Conservation (phyloP, 345 rosid genomes). For the Mercurialis annua region DNA sequence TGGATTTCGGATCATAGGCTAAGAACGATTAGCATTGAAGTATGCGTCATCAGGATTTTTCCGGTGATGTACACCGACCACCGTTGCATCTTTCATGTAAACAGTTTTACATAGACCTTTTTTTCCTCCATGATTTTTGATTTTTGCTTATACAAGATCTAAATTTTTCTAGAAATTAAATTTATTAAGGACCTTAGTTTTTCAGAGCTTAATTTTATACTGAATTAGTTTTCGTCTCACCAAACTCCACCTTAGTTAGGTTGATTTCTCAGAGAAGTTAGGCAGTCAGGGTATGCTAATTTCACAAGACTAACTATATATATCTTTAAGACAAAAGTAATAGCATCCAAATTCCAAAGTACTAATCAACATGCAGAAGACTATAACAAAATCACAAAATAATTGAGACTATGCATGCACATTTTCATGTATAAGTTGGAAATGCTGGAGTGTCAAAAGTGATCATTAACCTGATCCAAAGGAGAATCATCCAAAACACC, state of each 20-base stretch:
- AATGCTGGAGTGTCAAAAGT: background rate
- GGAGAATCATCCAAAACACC: conserved; percentile 51
- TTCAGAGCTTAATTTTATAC: too few species aligned
- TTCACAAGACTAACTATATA: background rate
- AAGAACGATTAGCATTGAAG: too few species aligned
- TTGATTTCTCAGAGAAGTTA: background rate
- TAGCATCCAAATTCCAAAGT: too few species aligned
- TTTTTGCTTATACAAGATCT: too few species aligned
- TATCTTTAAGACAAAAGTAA: background rate
- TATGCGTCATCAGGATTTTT: too few species aligned
- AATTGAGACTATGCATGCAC: background rate
- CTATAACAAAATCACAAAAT: background rate
- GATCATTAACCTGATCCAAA: conserved; percentile 51
- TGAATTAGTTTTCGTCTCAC: background rate
- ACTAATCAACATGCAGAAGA: background rate
- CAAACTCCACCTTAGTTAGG: background rate
- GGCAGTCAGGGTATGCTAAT: background rate
- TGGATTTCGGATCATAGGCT: too few species aligned
- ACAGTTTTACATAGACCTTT: too few species aligned
- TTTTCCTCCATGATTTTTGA: too few species aligned
- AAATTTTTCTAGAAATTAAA: background rate
- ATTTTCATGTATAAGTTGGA: background rate
- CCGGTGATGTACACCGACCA: too few species aligned
- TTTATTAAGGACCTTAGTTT: background rate
- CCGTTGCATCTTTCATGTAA: too few species aligned